A percentile compares a stretch with the other conserved stretches of the same genome.
phyloP scores from a whole-genome alignment of 805 yeast genomes.

The Sugiyamaella valdiviana region DNA sequence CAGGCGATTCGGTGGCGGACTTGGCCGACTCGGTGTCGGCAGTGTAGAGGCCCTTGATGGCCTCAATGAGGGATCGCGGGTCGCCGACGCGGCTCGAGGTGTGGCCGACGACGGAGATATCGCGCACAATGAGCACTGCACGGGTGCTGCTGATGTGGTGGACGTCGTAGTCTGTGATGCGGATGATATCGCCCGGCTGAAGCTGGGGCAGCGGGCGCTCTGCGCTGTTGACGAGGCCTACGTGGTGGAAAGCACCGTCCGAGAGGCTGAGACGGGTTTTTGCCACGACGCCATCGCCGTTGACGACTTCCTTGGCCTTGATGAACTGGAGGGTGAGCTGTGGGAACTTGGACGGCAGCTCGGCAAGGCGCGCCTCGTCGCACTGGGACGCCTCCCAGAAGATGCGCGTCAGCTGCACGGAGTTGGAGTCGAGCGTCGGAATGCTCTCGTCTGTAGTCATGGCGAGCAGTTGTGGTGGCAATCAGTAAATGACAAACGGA shows the following conservation, averaged over 20 bases:
- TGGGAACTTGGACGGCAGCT: constrained; percentile 2
- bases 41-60: not conserved
- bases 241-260: constrained; percentile 4
- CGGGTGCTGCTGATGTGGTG: not conserved
- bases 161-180: constrained; percentile 4
- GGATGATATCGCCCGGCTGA: constrained; percentile 2
- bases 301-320: constrained; percentile 7
- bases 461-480: not conserved
- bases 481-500: too few species aligned
- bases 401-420: not conserved
- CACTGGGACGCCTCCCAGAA: not conserved
- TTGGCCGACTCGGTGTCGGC: not conserved
- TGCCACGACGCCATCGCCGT: constrained; percentile 1
- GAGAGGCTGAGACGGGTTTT: constrained; percentile 5
- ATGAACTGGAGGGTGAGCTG: constrained; percentile 5
- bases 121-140: not conserved
- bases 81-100: not conserved
- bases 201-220: constrained; percentile 4
- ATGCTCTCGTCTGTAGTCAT: not conserved
- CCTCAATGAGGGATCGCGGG: not conserved
- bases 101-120: not conserved
- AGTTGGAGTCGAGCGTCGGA: not conserved
- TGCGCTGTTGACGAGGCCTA: constrained; percentile 2
- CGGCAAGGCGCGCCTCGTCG: not conserved
- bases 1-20: not conserved